Base-by-base conservation (phyloP, 768 basidiomycete genomes). In the Psilocybe tampanensis region DNA sequence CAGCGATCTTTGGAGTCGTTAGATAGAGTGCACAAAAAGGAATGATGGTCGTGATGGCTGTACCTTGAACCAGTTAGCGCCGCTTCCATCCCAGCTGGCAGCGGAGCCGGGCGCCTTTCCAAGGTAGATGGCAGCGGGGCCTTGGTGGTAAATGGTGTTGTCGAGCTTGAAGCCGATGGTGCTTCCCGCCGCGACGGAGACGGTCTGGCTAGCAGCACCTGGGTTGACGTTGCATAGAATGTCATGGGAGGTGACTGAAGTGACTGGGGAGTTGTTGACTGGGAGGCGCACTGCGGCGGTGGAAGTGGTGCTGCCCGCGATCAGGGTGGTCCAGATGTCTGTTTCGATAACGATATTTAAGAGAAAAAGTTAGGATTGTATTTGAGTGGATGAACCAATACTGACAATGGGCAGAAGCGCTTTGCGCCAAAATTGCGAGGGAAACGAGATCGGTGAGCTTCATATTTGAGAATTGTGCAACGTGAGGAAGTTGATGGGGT, bases 51-150 rank as follows among this genome's bases (percentile, higher is more conserved):
- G n/a, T n/a, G 8, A 19, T 17, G 7, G 3, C 17, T 17, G 19
- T 58, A 78, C 78, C 76, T 82, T 81, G 68, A 83, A 83, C 82
- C 82, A 84, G 55, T 76, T 74, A 18, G 68, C 60, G 43, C 82
- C 82, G 57, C 72, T 74, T 39, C 81, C 82, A 33, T 80, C 78
- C 75, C 79, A 82, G 56, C 58, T 64, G 6, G 74, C 69, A 21
- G 70, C 80, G 22, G 69, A 68, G 6, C 66, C 56, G 0, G 81
- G 80, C 8, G 79, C 80, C 61, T 76, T 74, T 22, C 81, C 81
- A 53, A 84, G 70, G 60, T 78, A 80, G 56, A 80, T 76, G 9
- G 78, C 77, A 51, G 76, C 76, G 3, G 78, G 77, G 7, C 78
- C 78, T 23, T 64, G 68, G 57, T 80, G 78, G 65, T 76, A 80